Evolutionary conservation across 1,284 basidiomycete genomes (phyloP), one percentile per base, ranked within the genome.

Genomic region (Neonothopanus nambi): DNA sequence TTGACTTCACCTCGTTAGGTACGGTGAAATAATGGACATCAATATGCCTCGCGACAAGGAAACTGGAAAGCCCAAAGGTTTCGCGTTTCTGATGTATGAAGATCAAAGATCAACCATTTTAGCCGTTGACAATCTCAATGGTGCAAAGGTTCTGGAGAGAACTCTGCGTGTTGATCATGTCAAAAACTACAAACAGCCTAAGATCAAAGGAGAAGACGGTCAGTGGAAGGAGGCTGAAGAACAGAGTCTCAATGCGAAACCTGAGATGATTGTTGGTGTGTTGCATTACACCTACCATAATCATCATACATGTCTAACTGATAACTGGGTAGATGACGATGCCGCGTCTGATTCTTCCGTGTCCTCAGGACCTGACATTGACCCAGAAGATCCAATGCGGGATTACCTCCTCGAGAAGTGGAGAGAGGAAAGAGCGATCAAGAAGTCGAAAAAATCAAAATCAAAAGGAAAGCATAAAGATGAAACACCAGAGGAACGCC

Each of bases 41-140:
- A 94, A 98, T 68, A 79, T 99, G 67, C 96, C 97, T 18, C 83
- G 94, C 44, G 92, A 96, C 72, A 93, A 94, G 67, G 79, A 88
- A 58, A 95, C 94, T 0, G 91, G 93, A 28, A 95, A 95, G 67
- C 78, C 87, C 3, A 85, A 80, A 62, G 97, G 97, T 0, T 99
- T 99, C 67, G 95, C 86, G 3, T 99, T 98, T 73, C 76, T 99
- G 57, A 98, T 99, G 95, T 99, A 98, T 70, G 93, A 97, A 72
- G 95, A 99, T 73, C 97, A 99, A 72, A 83, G 93, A 43, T 95
- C 92, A 53, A 99, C 97, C 3, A 74, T 98, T 48, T 79, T 99
- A 36, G 97, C 97, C 5, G 96, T 99, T 59, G 97, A 99, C 75
- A 99, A 99, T 73, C 82, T 99, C 70, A 98, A 98, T 66, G 97